Evolutionary conservation across 371 early-diverging fungal genomes (phyloP).

Genomic region (Mortierella sp.): DNA sequence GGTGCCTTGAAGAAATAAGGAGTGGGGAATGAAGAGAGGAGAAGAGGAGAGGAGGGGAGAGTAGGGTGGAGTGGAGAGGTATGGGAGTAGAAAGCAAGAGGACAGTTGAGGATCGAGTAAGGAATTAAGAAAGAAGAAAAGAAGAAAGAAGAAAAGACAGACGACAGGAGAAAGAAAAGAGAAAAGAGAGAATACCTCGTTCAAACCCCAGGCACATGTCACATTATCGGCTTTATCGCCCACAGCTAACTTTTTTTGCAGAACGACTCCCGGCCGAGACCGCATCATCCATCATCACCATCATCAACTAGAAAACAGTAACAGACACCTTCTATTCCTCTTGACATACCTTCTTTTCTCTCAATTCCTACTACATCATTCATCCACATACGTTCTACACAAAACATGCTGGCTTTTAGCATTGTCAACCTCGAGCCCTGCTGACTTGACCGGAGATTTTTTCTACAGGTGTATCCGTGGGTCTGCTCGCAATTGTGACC

Average conservation of each 20-base stretch:
- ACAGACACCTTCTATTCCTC: not conserved
- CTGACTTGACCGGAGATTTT: constrained; percentile 3
- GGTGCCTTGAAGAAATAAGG: not conserved
- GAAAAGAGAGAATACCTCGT: not conserved
- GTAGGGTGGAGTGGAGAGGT: constrained; percentile 34
- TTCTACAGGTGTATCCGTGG: not conserved
- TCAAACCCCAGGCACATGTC: not conserved
- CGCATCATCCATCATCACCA: not conserved
- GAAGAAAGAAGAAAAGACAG: not conserved
- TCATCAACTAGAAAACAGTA: not conserved
- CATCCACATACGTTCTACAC: not conserved
- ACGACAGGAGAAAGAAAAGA: constrained; percentile 4
- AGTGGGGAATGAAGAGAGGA: not conserved
- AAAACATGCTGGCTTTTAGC: not conserved
- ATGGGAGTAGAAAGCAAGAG: too few relatives aligned
- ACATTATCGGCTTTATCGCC: not conserved
- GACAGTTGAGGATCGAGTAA: not conserved
- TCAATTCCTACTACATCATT: not conserved
- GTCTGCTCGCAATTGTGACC: not conserved
- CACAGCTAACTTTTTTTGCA: too few relatives aligned
- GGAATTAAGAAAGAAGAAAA: not conserved
- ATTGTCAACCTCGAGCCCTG: not conserved
- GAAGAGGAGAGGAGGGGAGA: not conserved
- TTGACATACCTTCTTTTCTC: not conserved
- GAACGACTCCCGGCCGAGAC: not conserved